Conservation (phyloP, 78 protist species). For the Dictyostelium capitatum region DNA sequence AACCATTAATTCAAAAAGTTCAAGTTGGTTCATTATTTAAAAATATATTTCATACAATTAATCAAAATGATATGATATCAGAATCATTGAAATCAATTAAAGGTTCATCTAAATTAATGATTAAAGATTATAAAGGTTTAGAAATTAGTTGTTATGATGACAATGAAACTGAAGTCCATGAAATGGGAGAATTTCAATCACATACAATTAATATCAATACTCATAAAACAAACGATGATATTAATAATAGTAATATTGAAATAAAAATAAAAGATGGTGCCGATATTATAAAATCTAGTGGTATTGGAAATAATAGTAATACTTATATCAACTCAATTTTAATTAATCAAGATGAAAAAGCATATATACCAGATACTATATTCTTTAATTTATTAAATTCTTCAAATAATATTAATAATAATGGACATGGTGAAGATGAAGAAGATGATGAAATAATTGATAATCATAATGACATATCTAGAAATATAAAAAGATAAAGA, state of each 20-base stretch:
- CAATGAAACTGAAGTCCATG: conserved; percentile 1
- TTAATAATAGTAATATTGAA: not conserved
- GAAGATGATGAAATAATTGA: conserved; percentile 4
- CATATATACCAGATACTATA: not conserved
- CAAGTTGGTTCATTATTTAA: conserved; percentile 37
- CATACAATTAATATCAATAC: not conserved
- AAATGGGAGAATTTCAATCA: conserved; percentile 65
- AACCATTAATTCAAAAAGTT: conserved; percentile 53
- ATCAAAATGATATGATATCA: conserved; percentile 39
- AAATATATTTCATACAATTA: conserved; percentile 23
- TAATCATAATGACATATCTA: not conserved
- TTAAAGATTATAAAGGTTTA: conserved; percentile 26
- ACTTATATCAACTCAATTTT: not conserved
- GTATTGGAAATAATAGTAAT: not conserved
- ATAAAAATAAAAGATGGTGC: not conserved
- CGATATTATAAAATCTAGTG: not conserved
- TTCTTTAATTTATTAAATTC: not conserved
- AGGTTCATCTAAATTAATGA: conserved; percentile 31
- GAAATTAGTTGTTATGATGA: not conserved
- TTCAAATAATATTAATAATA: no score
- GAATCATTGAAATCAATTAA: conserved; percentile 40
- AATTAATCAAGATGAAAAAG: not conserved
- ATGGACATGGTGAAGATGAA: not conserved
- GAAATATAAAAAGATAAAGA: not conserved
- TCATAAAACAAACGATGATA: no score